Base-by-base conservation (phyloP, 805 yeast genomes). In the Ogataea chonburiensis region DNA sequence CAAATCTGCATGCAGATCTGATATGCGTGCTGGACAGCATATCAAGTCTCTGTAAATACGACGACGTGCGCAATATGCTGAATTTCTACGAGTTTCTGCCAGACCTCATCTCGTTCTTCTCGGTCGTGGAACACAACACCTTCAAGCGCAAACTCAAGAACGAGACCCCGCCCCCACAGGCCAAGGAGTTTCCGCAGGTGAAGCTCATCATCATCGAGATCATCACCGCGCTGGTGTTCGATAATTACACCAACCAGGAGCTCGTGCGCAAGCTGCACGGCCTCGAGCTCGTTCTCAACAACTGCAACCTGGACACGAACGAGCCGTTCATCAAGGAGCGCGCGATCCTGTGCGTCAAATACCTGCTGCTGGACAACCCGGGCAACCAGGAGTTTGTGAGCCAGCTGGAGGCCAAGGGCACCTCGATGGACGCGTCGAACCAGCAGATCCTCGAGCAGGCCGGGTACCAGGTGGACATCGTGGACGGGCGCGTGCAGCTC, bases 311-410 rank as follows among this genome's bases (percentile, higher is more conserved):
- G 34, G 98, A 91, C 57, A 81, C 79, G 28, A 78, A 85, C 55
- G 94, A 93, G 56, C 98, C 97, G 0, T 91, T 72, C 49, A 81
- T 85, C 38, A 82, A 86, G 46, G 98, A 91, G 53, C 66, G 91
- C 42, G 73, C 95, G 2, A 84, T 93, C 21, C 62, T 91, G 5
- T 86, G 96, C 52, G 56, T 93, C 18, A 75, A 81, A 50, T 80
- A 79, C 42, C 60, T 88, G 20, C 60, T 91, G 11, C 73, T 75
- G 16, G 68, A 73, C 7, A 93, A 93, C 50, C 52, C 47, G 4
- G 68, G 65, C 30, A 93, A 91, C 56, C 97, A 91, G 60, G 67
- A 71, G 1, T 77, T 88, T 55, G 88, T 91, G 1, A 79, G 85
- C 0, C 61, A 70, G 23, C 58, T 91, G 40, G 97, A 91, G 55